phyloP scores from a whole-genome alignment of 2,329 filamentous ascomycete species.

The Colletotrichum scovillei region DNA sequence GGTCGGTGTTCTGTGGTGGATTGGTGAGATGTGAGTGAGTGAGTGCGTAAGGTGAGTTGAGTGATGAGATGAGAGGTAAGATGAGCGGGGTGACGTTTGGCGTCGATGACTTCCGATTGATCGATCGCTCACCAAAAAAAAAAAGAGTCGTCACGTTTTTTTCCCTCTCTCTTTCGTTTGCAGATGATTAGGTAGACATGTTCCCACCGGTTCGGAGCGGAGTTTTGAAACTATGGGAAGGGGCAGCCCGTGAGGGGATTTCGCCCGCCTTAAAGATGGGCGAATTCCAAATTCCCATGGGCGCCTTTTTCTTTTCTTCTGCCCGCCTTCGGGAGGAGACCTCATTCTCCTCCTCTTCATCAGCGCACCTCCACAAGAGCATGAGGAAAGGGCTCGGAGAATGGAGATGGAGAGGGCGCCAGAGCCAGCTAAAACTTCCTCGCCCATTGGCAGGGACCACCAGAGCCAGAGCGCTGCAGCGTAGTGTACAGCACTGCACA shows the following conservation, averaged over 20 bases:
- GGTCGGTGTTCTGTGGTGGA: not conserved
- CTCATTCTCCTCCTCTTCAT: not conserved
- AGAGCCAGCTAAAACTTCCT: not conserved
- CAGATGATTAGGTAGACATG: no score
- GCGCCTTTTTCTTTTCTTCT: not conserved
- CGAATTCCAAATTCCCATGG: conserved; percentile 30
- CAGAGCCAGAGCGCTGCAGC: no score
- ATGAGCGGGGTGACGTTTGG: not conserved
- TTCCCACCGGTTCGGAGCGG: not conserved
- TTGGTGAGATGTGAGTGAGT: not conserved
- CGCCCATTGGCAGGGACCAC: not conserved
- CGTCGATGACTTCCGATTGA: not conserved
- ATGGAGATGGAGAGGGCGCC: not conserved
- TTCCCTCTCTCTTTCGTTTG: not conserved
- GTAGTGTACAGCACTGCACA: not conserved
- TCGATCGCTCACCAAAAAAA: not conserved
- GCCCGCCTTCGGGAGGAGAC: not conserved
- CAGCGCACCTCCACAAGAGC: not conserved
- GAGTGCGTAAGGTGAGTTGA: no score
- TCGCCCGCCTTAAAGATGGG: conserved; percentile 8
- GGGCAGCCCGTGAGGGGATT: not conserved
- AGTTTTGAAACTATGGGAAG: not conserved
- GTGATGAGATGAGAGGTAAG: no score
- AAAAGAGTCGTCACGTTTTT: not conserved
- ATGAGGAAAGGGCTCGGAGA: not conserved